Evolutionary conservation across 768 basidiomycete species (phyloP), one percentile per base, ranked within the genome.

Genomic region (Leccinum longicurvipes): DNA sequence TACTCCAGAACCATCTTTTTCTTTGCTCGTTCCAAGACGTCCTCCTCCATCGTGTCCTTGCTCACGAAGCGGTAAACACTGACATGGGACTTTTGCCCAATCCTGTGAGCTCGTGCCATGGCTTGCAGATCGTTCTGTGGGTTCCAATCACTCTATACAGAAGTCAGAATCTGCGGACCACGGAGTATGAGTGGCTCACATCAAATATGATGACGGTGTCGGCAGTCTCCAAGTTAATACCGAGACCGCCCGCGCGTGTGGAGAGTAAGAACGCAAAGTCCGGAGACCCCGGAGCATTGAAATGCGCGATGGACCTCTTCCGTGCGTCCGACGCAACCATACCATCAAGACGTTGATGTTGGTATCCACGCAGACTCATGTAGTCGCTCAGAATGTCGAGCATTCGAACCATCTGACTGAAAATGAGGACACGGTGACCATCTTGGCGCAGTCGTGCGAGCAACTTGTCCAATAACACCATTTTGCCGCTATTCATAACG

Each of bases 1-100:
- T 98, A 97, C 73, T 99, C 97, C 60, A 99, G 78, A 44, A 98
- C 93, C 97, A 98, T 98, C 79, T 99, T 98, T 79, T 93, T 92
- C 82, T 95, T 95, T 11, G 97, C 97, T 50, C 96, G 83, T 75
- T 99, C 96, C 46, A 99, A 82, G 19, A 98, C 90, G 67, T 98
- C 97, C 75, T 98, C 97, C 74, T 98, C 97, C 86, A 98, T 97
- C 19, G 96, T 98, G 67, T 98, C 97, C 75, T 98, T 98, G 68
- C 93, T 95, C 66, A 99, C 93, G 70, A 98, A 94, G 25, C 96
- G 89, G 72, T 98, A 98, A 47, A 99, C 97, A 68, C 87, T 98
- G 65, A 99, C 97, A 74, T 99, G 97, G 34, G 89, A 91, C 76
- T 98, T 98, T 72, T 98, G 97, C 4, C 97, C 97, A 66, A 99